These are phyloP conservation scores for Stenogyne calaminthoides DNA, from an alignment of 305 asterid genomes.

Conservation along the genomic window DNA sequence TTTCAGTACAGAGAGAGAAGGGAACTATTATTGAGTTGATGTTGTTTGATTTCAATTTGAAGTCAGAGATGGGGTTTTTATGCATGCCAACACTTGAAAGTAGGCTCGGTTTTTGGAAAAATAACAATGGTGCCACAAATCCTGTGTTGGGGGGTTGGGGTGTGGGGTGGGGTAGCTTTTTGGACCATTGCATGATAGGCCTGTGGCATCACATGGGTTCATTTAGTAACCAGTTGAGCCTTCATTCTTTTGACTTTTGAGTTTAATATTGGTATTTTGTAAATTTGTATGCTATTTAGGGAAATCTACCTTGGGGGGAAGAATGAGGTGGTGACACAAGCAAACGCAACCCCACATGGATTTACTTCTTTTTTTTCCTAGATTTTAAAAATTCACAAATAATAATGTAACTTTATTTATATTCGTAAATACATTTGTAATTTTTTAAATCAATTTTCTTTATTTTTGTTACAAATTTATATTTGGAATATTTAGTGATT, in stretches of 20 bases:
- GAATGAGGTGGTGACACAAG: conserved; percentile 25
- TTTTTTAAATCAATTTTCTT: too few species aligned
- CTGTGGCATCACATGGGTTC: conserved; percentile 46
- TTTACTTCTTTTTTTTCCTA: conserved; percentile 29
- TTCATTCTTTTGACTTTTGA: conserved; percentile 8
- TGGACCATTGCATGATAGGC: conserved; percentile 29
- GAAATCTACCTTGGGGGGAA: conserved; percentile 17
- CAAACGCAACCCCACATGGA: conserved; percentile 35
- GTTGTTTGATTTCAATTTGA: conserved; percentile 34
- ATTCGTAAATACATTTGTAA: too few species aligned
- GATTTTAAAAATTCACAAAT: not conserved
- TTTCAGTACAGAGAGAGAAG: conserved; percentile 16
- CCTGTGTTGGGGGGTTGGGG: not conserved
- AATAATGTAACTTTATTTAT: too few species aligned
- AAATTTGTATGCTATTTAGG: conserved; percentile 27
- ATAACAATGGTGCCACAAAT: conserved; percentile 46
- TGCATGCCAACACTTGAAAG: conserved; percentile 47
- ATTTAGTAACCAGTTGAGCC: conserved; percentile 33
- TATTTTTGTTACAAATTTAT: too few species aligned
- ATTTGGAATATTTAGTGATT: too few species aligned
- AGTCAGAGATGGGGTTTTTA: conserved; percentile 46
- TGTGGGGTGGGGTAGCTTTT: conserved; percentile 8
- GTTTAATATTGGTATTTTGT: conserved; percentile 1
- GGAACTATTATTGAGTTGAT: not conserved
- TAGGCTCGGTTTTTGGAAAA: conserved; percentile 35